phyloP scores from a whole-genome alignment of 2,329 filamentous ascomycete genomes.

The Blastomyces gilchristii region DNA sequence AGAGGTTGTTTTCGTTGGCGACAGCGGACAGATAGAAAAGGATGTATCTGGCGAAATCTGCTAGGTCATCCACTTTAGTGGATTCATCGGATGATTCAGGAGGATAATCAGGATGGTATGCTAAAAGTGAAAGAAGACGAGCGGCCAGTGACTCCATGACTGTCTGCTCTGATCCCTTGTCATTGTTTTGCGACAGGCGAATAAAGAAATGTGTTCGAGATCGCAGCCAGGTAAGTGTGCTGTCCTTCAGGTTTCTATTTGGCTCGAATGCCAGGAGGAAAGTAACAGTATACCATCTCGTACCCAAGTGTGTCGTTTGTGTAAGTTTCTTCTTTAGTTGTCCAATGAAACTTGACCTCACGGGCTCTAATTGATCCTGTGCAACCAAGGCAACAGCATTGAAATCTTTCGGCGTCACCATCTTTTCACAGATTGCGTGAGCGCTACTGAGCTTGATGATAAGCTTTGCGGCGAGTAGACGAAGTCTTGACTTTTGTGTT shows the following conservation, averaged over 20 bases:
- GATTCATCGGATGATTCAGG: conserved; percentile 25
- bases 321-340: conserved; percentile 64
- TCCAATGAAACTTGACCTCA: conserved; percentile 68
- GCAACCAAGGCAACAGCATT: conserved; percentile 69
- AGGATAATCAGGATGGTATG: conserved; percentile 83
- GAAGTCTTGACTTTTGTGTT: conserved; percentile 68
- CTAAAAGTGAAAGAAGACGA: conserved; percentile 74
- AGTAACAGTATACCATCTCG: conserved; percentile 79
- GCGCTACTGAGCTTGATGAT: conserved; percentile 73
- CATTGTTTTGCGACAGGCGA: conserved; percentile 31
- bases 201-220: conserved; percentile 62
- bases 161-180: conserved; percentile 41
- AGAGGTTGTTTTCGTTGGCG: conserved; percentile 76
- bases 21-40: conserved; percentile 78
- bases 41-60: conserved; percentile 79
- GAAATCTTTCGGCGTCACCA: conserved; percentile 64
- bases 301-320: conserved; percentile 57
- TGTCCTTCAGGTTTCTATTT: conserved; percentile 57
- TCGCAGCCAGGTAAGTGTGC: conserved; percentile 78
- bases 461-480: conserved; percentile 69
- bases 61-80: conserved; percentile 49
- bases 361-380: conserved; percentile 64
- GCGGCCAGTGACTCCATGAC: conserved; percentile 73
- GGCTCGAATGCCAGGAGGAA: conserved; percentile 92
- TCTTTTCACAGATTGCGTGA: conserved; percentile 60